Evolutionary conservation across 352 stramenopile species (phyloP).

Genomic region (Phytophthora uliginosa): DNA sequence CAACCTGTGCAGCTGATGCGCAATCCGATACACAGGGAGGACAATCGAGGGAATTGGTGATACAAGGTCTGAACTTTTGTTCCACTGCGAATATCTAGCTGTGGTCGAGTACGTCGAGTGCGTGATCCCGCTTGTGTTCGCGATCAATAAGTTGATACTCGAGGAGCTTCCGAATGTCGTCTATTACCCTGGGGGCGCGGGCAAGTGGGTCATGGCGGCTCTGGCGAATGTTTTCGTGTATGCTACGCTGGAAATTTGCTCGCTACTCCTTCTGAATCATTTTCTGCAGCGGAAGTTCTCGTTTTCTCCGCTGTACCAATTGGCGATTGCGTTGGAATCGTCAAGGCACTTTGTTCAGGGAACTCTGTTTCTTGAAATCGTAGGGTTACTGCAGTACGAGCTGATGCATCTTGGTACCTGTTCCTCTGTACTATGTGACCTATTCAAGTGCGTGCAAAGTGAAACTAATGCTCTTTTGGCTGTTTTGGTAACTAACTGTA

Average conservation of each 20-base stretch:
- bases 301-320: constrained; percentile 34
- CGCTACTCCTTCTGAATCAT: constrained; percentile 28
- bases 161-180: constrained; percentile 35
- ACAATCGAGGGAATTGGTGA: neutral
- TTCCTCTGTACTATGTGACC: neutral
- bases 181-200: constrained; percentile 34
- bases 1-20: neutral
- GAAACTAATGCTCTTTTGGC: neutral
- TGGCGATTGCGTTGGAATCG: constrained; percentile 45
- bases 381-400: neutral
- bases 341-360: constrained; percentile 16
- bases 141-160: constrained; percentile 39
- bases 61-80: constrained; percentile 29
- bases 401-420: neutral
- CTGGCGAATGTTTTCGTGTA: constrained; percentile 21
- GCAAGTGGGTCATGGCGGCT: neutral
- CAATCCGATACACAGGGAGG: neutral
- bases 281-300: constrained; percentile 35
- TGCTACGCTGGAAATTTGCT: constrained; percentile 34
- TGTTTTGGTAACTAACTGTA: neutral
- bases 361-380: neutral
- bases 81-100: constrained; percentile 27
- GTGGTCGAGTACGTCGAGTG: constrained; percentile 43
- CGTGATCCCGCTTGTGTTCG: constrained; percentile 38
- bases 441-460: neutral